phyloP scores from a whole-genome alignment of 441 rosid genomes.

The Populus hybrid region DNA sequence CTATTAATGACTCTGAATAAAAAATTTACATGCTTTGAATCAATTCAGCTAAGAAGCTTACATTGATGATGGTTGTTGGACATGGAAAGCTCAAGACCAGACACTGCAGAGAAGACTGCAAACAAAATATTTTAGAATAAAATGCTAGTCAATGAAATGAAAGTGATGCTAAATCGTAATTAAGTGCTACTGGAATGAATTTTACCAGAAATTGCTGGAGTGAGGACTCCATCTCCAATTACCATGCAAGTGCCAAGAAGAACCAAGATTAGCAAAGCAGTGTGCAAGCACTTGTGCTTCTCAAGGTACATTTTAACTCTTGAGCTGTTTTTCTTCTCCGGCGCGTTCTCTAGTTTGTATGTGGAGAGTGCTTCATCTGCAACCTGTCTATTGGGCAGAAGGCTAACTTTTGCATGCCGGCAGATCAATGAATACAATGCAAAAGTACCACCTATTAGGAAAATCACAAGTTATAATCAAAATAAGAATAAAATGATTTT shows the following conservation, averaged over 20 bases:
- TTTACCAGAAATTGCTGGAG: constrained; percentile 63
- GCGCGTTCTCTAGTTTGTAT: constrained; percentile 69
- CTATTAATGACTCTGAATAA: no score
- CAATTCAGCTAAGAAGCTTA: constrained; percentile 35
- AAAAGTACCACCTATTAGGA: constrained; percentile 81
- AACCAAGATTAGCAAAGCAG: constrained; percentile 79
- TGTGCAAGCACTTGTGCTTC: constrained; percentile 72
- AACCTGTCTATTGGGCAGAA: constrained; percentile 83
- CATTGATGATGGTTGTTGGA: constrained; percentile 89
- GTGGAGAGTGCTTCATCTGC: constrained; percentile 92
- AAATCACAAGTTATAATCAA: constrained; percentile 11
- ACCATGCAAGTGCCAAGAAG: constrained; percentile 99
- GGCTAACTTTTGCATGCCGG: constrained; percentile 88
- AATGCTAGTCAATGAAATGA: not conserved
- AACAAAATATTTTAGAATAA: constrained; percentile 11
- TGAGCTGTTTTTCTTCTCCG: constrained; percentile 56
- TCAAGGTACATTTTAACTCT: no score
- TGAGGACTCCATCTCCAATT: constrained; percentile 64
- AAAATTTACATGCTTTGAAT: not conserved
- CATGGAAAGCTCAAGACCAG: constrained; percentile 95
- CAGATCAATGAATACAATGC: constrained; percentile 90
- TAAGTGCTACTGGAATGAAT: not conserved
- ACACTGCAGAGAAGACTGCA: constrained; percentile 96
- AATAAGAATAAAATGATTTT: not conserved
- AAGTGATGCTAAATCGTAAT: not conserved